These are phyloP conservation scores for Coccomyxa sp. DNA, from an alignment of 139 green algal species.

Conservation along the genomic window DNA sequence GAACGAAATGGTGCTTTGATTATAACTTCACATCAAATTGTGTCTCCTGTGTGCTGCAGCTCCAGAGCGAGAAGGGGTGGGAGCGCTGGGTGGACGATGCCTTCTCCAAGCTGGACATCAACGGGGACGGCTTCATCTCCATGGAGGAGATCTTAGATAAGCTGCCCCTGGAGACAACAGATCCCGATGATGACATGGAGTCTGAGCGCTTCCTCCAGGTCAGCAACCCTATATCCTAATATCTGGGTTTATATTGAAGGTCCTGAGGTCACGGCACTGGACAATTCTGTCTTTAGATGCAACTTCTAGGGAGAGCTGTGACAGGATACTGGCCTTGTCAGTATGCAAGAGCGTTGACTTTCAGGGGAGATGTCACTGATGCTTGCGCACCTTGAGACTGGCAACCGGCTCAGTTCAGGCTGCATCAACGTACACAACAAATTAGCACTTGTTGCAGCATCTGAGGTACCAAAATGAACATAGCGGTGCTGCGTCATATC, in stretches of 20 bases:
- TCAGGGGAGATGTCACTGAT: neutral
- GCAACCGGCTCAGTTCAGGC: neutral
- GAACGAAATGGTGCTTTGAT: no score
- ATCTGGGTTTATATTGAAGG: neutral
- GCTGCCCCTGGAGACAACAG: slow-evolving; percentile 36
- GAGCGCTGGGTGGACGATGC: slow-evolving; percentile 42
- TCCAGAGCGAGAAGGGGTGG: slow-evolving; percentile 44
- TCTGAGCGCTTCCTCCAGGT: slow-evolving; percentile 18
- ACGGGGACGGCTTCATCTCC: slow-evolving; percentile 78
- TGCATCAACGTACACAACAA: neutral
- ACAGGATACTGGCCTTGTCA: neutral
- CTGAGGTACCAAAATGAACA: no score
- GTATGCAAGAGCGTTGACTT: neutral
- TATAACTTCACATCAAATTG: no score
- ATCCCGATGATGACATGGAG: slow-evolving; percentile 1
- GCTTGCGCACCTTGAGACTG: neutral
- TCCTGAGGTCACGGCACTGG: neutral
- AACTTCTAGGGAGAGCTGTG: neutral
- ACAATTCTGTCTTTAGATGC: neutral
- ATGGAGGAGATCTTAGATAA: slow-evolving; percentile 72
- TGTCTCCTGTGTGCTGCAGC: slow-evolving; percentile 1
- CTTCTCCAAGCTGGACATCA: slow-evolving; percentile 74
- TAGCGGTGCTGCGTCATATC: no score
- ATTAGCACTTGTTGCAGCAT: no score
- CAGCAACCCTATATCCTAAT: neutral